Conservation (phyloP, 1,284 basidiomycete species). For the Trametes versicolor region DNA sequence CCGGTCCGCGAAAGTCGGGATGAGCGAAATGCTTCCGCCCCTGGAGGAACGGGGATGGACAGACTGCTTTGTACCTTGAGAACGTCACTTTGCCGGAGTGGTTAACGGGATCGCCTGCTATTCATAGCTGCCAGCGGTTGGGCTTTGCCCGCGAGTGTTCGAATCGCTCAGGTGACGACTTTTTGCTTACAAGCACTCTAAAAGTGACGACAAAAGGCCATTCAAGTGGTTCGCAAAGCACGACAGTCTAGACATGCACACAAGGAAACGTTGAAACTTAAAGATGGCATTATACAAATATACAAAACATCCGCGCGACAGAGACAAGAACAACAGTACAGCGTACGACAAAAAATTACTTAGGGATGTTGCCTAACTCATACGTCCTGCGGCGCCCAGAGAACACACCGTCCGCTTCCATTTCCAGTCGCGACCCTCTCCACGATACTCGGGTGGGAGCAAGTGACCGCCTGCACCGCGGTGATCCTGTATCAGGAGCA, state of each 20-base stretch:
- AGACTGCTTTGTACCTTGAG: neutral
- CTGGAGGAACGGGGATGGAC: neutral
- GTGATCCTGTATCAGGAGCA: conserved; percentile 59
- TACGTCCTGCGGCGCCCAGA: conserved; percentile 71
- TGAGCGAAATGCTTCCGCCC: conserved; percentile 5
- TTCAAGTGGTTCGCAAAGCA: neutral
- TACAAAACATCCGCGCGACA: neutral
- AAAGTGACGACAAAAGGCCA: too few relatives aligned
- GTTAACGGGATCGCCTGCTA: conserved; percentile 94
- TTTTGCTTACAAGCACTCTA: too few relatives aligned
- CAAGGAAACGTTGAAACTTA: too few relatives aligned
- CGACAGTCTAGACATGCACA: neutral
- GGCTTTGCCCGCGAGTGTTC: conserved; percentile 84
- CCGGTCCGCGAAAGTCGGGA: conserved; percentile 20
- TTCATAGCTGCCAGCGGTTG: conserved; percentile 44
- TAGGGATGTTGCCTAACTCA: conserved; percentile 20
- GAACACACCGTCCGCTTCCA: conserved; percentile 76
- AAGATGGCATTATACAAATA: neutral
- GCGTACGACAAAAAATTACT: neutral
- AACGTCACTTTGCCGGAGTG: conserved; percentile 89
- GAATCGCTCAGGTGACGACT: conserved; percentile 87
- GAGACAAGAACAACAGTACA: neutral
- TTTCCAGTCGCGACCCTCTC: conserved; percentile 81
- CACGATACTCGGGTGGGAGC: conserved; percentile 79
- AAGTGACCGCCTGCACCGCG: conserved; percentile 86